Percentiles rank a stretch among this genome's conserved stretches.
Evolutionary conservation across 2,329 filamentous ascomycete genomes (phyloP).

Genomic region (Celoporthe dispersa): DNA sequence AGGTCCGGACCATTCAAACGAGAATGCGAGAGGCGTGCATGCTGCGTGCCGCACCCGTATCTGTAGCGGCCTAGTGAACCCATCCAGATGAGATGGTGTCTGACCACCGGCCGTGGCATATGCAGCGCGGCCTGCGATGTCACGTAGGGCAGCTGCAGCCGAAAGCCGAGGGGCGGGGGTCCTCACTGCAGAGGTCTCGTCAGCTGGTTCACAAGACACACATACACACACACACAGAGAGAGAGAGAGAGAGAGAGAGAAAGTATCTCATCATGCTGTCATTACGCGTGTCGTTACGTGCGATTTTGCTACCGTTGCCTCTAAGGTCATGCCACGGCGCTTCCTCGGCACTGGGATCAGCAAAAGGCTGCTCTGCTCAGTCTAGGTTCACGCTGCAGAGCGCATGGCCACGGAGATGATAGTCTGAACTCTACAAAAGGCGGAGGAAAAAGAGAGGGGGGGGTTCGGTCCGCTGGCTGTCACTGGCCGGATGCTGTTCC

Average conservation of each 20-base stretch:
- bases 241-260: neutral
- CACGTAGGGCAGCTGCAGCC: slow-evolving; percentile 17
- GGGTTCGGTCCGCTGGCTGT: neutral
- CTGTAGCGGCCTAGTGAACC: neutral
- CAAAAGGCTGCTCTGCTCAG: neutral
- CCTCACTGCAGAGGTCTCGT: slow-evolving; percentile 9
- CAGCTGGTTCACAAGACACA: neutral
- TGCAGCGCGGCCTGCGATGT: slow-evolving; percentile 21
- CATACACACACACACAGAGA: no score
- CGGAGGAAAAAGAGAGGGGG: no score
- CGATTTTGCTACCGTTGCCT: neutral
- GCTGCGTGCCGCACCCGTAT: neutral
- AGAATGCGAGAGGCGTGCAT: neutral
- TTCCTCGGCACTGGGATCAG: neutral
- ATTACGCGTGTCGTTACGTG: neutral
- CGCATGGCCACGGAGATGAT: neutral
- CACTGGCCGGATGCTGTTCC: slow-evolving; percentile 7
- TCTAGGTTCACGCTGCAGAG: neutral
- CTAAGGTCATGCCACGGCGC: neutral
- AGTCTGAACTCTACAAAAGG: slow-evolving; percentile 11
- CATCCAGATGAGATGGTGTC: neutral
- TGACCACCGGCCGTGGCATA: neutral
- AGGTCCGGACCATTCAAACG: neutral
- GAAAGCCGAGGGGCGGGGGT: slow-evolving; percentile 18
- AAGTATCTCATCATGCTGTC: neutral